Percentiles rank a stretch among this genome's conserved stretches.
Evolutionary conservation across 2,329 filamentous ascomycete species (phyloP).

Genomic region (Aspergillus sp.): DNA sequence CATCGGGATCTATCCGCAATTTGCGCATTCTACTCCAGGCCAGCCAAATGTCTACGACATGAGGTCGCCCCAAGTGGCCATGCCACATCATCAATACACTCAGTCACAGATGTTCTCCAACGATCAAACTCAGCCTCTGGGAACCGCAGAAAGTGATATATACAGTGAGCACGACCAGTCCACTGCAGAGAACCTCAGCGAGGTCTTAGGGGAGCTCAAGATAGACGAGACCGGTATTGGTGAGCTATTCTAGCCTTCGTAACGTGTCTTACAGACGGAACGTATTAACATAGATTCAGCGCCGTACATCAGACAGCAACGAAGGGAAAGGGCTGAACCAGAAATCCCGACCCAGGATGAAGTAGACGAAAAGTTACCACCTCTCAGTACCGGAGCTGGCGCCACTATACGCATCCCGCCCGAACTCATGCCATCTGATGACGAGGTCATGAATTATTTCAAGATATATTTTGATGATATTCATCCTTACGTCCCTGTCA

Average conservation of each 20-base stretch:
- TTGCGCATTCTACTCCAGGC: constrained; percentile 31
- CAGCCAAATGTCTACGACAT: constrained; percentile 36
- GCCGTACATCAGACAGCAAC: constrained; percentile 76
- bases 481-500: constrained; percentile 87
- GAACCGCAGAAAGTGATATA: constrained; percentile 46
- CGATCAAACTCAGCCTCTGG: constrained; percentile 29
- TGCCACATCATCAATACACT: constrained; percentile 31
- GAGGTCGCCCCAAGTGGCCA: constrained; percentile 34
- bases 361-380: constrained; percentile 69
- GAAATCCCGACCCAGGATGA: constrained; percentile 66
- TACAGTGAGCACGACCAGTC: constrained; percentile 65
- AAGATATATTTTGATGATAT: constrained; percentile 88
- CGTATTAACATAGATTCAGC: constrained; percentile 52
- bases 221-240: constrained; percentile 85
- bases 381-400: constrained; percentile 67
- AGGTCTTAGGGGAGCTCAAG: constrained; percentile 81
- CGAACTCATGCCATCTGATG: constrained; percentile 88
- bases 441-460: constrained; percentile 80
- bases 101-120: constrained; percentile 31
- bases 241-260: constrained; percentile 48
- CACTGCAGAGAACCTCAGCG: constrained; percentile 70
- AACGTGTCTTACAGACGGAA: background rate
- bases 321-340: constrained; percentile 52
- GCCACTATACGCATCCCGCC: constrained; percentile 83
- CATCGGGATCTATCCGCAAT: constrained; percentile 45